Conservation (phyloP, 768 basidiomycete species). For the Hygrophorus russula region DNA sequence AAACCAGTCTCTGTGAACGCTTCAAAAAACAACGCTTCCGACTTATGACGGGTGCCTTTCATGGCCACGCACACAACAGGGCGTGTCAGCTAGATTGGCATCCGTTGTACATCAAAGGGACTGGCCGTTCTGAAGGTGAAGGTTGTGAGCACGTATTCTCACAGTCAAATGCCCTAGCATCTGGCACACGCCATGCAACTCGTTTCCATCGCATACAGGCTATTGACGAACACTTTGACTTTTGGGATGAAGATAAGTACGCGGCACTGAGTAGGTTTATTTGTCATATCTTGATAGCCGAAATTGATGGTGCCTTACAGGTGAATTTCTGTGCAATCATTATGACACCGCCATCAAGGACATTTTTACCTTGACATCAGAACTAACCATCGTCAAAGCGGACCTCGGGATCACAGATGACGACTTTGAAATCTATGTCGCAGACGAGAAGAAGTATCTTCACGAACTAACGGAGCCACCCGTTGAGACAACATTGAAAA, state of each 20-base stretch:
- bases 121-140: conserved; percentile 14
- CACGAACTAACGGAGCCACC: neutral
- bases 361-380: neutral
- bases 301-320: too few relatives aligned
- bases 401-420: conserved; percentile 1
- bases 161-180: conserved; percentile 13
- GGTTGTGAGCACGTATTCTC: conserved; percentile 11
- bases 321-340: neutral
- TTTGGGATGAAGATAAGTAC: conserved; percentile 8
- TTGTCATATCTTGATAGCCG: too few relatives aligned
- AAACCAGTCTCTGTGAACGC: conserved; percentile 9
- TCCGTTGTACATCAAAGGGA: conserved; percentile 12
- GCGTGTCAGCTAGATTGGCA: conserved; percentile 13
- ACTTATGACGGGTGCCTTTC: conserved; percentile 11
- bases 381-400: neutral
- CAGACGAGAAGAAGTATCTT: neutral
- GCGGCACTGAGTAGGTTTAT: neutral
- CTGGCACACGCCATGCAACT: conserved; percentile 7
- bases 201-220: conserved; percentile 8
- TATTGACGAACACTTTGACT: conserved; percentile 6
- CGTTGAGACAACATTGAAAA: too few relatives aligned
- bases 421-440: neutral
- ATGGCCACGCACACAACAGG: conserved; percentile 14
- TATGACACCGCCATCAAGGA: neutral
- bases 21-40: conserved; percentile 5